Base-by-base conservation (phyloP, 768 basidiomycete genomes). In the Hemileccinum impolitum region DNA sequence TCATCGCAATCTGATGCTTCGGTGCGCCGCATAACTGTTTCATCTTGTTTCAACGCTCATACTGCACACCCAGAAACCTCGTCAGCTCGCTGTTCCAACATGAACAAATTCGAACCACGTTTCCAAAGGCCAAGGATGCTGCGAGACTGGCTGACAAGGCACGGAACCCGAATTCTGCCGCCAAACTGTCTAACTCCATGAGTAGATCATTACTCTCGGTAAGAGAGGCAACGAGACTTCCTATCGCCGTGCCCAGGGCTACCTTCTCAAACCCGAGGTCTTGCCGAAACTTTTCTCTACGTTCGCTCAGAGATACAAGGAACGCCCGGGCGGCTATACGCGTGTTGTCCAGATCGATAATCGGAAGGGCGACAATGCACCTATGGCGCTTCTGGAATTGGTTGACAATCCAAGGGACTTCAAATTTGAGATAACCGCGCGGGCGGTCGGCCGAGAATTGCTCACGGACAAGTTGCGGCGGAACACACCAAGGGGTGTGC, bases 81-180 rank as follows among this genome's bases (percentile, higher is more conserved):
- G 94, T 99, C 53, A 90, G 93, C 21, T 94, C 93, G 5, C 78
- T 98, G 30, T 79, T 99, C 48, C 84, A 97, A 63, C 93, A 98
- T 70, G 92, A 96, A 62, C 89, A 91, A 64, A 92, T 99, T 64
- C 87, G 89, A 67, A 98, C 96, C 6, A 99, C 96, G 0, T 71
- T 97, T 14, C 87, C 95, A 28, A 98, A 97, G 69, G 96, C 96
- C 3, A 86, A 88, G 65, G 94, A 96, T 59, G 74, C 94, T 5
- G 91, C 91, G 13, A 78, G 92, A 57, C 72, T 97, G 45, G 94
- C 94, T 14, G 95, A 99, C 64, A 94, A 95, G 84, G 94, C 86
- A 50, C 18, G 59, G 15, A 23, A 15, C 30, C 13, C 6, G 13
- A 23, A 9, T 21, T 17, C 6, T 26, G 35, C 32, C 45, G 32